These are phyloP conservation scores for Chaetothyriales sp. DNA, from an alignment of 2,329 filamentous ascomycete genomes.

Conservation along the genomic window DNA sequence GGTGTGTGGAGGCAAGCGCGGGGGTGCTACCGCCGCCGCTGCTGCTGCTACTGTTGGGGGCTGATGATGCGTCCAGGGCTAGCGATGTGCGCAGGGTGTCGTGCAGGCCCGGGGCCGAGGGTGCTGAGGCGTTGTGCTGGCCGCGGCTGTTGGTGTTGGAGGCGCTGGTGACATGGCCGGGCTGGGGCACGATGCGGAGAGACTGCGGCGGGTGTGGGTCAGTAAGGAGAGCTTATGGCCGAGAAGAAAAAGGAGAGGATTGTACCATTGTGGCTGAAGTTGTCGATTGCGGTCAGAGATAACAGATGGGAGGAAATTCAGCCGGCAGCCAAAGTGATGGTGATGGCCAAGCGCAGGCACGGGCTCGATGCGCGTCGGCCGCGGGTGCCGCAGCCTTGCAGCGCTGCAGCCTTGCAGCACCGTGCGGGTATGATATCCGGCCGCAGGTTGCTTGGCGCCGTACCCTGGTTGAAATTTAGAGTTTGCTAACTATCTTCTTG, in stretches of 20 bases:
- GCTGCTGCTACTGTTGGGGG: slow-evolving; percentile 25
- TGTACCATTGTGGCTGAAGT: neutral
- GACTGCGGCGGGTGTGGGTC: slow-evolving; percentile 40
- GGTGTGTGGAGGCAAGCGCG: slow-evolving; percentile 54
- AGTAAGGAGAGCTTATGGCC: neutral
- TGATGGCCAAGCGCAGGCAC: neutral
- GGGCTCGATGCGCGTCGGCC: slow-evolving; percentile 1
- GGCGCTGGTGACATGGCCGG: slow-evolving; percentile 52
- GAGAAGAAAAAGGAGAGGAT: neutral
- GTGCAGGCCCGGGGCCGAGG: slow-evolving; percentile 83
- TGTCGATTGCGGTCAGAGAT: neutral
- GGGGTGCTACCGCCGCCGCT: slow-evolving; percentile 22
- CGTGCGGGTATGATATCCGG: neutral
- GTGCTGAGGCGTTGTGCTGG: slow-evolving; percentile 46
- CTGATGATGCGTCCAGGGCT: slow-evolving; percentile 32
- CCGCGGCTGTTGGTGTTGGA: slow-evolving; percentile 45
- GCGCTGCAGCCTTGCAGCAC: neutral
- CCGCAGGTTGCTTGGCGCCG: neutral
- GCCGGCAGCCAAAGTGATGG: too few species aligned
- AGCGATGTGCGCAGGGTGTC: slow-evolving; percentile 74
- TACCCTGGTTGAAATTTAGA: neutral
- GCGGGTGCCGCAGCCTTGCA: neutral
- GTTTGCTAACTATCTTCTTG: neutral
- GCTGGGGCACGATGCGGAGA: slow-evolving; percentile 73
- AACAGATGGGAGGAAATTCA: too few species aligned